Evolutionary conservation across 129 eudicot species (phyloP).

Genomic region (Saussurea involucrata): DNA sequence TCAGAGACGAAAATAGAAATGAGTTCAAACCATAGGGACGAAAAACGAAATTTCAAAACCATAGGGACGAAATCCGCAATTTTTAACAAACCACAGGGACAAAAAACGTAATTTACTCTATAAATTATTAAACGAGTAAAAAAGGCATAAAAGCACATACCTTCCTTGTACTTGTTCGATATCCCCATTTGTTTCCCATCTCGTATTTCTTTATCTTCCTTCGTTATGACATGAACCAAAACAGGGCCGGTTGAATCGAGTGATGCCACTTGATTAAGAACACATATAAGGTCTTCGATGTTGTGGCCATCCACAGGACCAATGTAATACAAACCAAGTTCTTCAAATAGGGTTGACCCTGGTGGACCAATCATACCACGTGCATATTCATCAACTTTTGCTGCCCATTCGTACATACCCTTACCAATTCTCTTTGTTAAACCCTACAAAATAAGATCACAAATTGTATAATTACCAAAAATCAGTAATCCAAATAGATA

Average conservation of each 20-base stretch:
- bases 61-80: too few relatives aligned
- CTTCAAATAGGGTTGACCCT: slow-evolving; percentile 94
- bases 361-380: slow-evolving; percentile 95
- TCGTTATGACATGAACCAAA: slow-evolving; percentile 80
- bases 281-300: slow-evolving; percentile 83
- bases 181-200: slow-evolving; percentile 22
- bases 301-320: slow-evolving; percentile 98
- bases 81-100: too few relatives aligned
- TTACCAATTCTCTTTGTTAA: slow-evolving; percentile 79
- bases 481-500: neutral
- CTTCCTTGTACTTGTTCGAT: slow-evolving; percentile 35
- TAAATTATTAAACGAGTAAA: neutral
- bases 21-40: too few relatives aligned
- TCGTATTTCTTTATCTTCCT: slow-evolving; percentile 46
- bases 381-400: slow-evolving; percentile 88
- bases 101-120: too few relatives aligned
- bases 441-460: slow-evolving; percentile 41
- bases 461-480: neutral
- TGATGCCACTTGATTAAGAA: slow-evolving; percentile 77
- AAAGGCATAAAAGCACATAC: slow-evolving; percentile 30
- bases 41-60: too few relatives aligned
- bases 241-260: slow-evolving; percentile 90
- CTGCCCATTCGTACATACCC: slow-evolving; percentile 95
- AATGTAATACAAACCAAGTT: slow-evolving; percentile 89
- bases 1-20: too few relatives aligned